Percentiles rank a stretch among this genome's conserved stretches.
Evolutionary conservation across 2,329 filamentous ascomycete genomes (phyloP).

Genomic region (Sporothrix protearum): DNA sequence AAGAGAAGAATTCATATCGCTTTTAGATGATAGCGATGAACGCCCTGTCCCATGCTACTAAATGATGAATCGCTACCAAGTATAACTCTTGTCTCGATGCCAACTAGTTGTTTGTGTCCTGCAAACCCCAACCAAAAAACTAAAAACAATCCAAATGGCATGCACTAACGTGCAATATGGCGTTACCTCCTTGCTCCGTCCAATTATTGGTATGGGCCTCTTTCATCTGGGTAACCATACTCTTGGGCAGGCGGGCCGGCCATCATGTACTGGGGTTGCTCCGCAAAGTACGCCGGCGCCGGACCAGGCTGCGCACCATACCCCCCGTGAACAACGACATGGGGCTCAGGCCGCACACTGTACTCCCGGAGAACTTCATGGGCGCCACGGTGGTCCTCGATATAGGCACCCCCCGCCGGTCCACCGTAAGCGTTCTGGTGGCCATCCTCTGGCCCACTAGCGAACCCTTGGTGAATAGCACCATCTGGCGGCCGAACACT

Average conservation of each 20-base stretch:
- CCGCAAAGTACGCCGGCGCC: constrained; percentile 23
- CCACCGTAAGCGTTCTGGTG: background rate
- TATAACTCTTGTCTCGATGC: background rate
- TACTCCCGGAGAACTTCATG: constrained; percentile 19
- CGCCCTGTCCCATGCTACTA: background rate
- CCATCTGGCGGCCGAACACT: constrained; percentile 52
- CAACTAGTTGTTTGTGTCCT: background rate
- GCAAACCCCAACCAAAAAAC: background rate
- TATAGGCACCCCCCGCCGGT: background rate
- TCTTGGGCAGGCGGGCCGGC: constrained; percentile 36
- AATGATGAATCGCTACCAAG: background rate
- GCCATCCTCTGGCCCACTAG: background rate
- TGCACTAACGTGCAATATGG: background rate
- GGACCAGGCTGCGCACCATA: constrained; percentile 39
- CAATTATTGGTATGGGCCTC: constrained; percentile 24
- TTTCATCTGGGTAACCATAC: constrained; percentile 45
- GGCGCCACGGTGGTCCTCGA: background rate
- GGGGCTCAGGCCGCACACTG: constrained; percentile 33
- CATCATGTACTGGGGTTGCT: constrained; percentile 8
- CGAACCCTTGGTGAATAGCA: constrained; percentile 17
- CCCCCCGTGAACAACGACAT: constrained; percentile 35
- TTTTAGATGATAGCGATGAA: background rate
- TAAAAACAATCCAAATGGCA: background rate
- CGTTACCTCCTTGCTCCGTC: background rate
- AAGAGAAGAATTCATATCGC: background rate